These are phyloP conservation scores for Ilyonectria sp. DNA, from an alignment of 2,329 filamentous ascomycete species.

Conservation along the genomic window DNA sequence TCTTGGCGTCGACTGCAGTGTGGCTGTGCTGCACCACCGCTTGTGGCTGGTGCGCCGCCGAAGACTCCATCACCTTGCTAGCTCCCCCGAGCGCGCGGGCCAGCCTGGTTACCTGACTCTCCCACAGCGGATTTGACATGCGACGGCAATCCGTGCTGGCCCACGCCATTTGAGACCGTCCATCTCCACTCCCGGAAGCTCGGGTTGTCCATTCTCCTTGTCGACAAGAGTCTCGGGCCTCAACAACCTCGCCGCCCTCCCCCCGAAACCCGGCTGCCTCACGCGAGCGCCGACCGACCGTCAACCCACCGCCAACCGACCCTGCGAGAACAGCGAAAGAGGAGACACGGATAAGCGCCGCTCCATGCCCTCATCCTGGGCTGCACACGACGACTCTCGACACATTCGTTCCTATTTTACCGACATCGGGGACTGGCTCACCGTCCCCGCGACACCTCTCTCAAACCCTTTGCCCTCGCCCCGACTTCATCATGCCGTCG, in stretches of 20 bases:
- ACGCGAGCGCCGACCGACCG: constrained; percentile 45
- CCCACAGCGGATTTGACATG: constrained; percentile 43
- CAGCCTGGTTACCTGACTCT: constrained; percentile 29
- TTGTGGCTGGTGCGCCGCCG: constrained; percentile 42
- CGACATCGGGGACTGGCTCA: constrained; percentile 10
- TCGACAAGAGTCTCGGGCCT: constrained; percentile 28
- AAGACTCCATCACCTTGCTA: constrained; percentile 9
- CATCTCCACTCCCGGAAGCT: constrained; percentile 46
- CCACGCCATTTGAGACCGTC: constrained; percentile 47
- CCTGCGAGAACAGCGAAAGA: constrained; percentile 41
- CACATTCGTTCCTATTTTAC: constrained; percentile 8
- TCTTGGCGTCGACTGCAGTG: not conserved
- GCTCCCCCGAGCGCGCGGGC: constrained; percentile 36
- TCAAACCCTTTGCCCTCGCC: constrained; percentile 3
- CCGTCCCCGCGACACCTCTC: constrained; percentile 9
- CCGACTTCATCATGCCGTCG: constrained; percentile 66
- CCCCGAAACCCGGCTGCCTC: constrained; percentile 41
- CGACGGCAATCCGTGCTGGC: constrained; percentile 45
- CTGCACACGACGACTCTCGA: constrained; percentile 31
- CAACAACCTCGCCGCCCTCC: constrained; percentile 17
- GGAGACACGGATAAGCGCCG: constrained; percentile 40
- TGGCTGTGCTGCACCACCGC: not conserved
- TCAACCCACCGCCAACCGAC: not conserved
- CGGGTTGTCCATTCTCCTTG: constrained; percentile 45
- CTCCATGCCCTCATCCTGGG: constrained; percentile 43